Percentiles rank a stretch among this genome's conserved stretches.
These are phyloP conservation scores for Pythium guiyangense DNA, from an alignment of 352 stramenopile species.

Conservation along the genomic window DNA sequence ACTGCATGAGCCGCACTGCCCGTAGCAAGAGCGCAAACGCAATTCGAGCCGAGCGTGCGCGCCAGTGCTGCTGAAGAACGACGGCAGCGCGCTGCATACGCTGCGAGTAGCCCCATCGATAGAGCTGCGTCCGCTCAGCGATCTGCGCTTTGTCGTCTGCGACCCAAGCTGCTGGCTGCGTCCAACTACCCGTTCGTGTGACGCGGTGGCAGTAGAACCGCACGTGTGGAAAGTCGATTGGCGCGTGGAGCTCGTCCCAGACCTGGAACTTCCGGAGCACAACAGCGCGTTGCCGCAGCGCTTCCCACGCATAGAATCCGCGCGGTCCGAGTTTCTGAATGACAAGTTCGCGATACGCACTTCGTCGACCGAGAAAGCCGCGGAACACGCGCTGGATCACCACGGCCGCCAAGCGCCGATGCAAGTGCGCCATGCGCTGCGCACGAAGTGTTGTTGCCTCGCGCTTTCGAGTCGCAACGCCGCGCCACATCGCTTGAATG, in stretches of 20 bases:
- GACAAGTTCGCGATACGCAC: constrained; percentile 37
- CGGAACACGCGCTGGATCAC: constrained; percentile 58
- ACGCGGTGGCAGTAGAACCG: constrained; percentile 73
- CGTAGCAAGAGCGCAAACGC: constrained; percentile 57
- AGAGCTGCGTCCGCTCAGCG: constrained; percentile 45
- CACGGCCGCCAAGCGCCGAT: constrained; percentile 22
- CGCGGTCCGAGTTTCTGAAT: constrained; percentile 40
- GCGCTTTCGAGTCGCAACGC: constrained; percentile 22
- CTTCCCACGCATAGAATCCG: constrained; percentile 63
- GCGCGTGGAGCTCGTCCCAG: constrained; percentile 70
- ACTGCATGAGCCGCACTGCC: constrained; percentile 63
- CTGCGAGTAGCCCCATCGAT: constrained; percentile 62
- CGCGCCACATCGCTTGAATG: constrained; percentile 52
- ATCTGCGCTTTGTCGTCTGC: constrained; percentile 36
- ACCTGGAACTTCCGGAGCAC: constrained; percentile 50
- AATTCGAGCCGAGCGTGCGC: constrained; percentile 44
- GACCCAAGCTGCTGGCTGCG: constrained; percentile 56
- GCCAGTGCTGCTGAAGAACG: constrained; percentile 51
- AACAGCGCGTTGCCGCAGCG: constrained; percentile 22
- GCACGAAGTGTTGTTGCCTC: constrained; percentile 20
- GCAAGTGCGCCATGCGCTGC: constrained; percentile 18
- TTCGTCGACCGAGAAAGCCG: constrained; percentile 34
- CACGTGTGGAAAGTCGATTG: constrained; percentile 36
- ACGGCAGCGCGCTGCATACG: constrained; percentile 44
- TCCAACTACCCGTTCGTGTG: constrained; percentile 59